Base-by-base conservation (phyloP, 2,329 filamentous ascomycete species). In the Coniochaeta sp. region DNA sequence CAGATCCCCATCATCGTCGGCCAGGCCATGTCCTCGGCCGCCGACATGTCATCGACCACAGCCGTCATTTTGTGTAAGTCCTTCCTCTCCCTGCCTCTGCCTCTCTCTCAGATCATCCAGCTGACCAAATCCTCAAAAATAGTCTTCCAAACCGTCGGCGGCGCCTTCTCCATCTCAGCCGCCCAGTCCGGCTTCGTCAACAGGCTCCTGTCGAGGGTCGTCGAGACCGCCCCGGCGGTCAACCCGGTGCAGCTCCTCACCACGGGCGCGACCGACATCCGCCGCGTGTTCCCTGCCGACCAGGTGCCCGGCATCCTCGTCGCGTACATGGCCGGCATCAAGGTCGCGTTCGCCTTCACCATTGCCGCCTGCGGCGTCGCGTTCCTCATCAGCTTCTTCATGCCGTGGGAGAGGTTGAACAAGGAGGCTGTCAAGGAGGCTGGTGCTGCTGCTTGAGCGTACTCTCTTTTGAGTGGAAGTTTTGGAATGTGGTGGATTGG, bases 311-410 rank as follows among this genome's bases (percentile, higher is more conserved):
- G 75, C 0, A 81, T 89, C 47, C 71, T 87, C 17, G 58, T 67
- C 0, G 82, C 82, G 0, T 89, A 89, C 71, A 87, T 81, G 61
- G 72, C 80, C 58, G 82, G 81, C 0, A 83, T 87, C 66, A 85
- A 85, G 66, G 82, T 86, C 7, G 76, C 78, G 3, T 77, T 84
- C 28, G 85, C 82, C 0, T 73, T 85, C 63, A 76, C 78, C 1
- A 73, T 77, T 7, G 66, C 82, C 6, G 77, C 75, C 3, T 74
- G 67, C 1, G 73, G 73, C 0, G 33, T 72, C 6, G 65, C 70
- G 0, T 66, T 72, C 6, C 19, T 73, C 8, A 36, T 72, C 7
- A 65, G 67, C 44, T 12, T 70, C 8, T 66, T 68, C 34, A 68
- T 65, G 50, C 65, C 63, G 54, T 75, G 70, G 67, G 62, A 61